Base-by-base conservation (phyloP, 805 yeast species). In the Debaryomyces hansenii region DNA sequence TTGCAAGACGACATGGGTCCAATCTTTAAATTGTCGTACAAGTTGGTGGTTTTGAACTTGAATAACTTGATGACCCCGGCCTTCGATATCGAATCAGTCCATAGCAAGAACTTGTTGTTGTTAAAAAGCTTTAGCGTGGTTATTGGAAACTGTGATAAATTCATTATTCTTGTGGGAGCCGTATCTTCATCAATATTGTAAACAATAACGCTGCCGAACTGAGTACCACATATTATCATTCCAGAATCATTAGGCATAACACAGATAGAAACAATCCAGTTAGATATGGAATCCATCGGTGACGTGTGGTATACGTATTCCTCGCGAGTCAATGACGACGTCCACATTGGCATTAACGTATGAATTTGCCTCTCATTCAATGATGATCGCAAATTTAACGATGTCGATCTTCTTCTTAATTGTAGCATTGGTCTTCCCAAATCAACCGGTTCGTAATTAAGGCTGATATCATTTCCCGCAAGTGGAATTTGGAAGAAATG, bases 1-100 rank as follows among this genome's bases (percentile, higher is more conserved):
- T 57, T 46, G 27, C 53, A 37, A 12, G 50, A 38, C 31, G 52
- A 41, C 12, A 48, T 42, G 5, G 66, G 64, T 2, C 66, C 68
- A 31, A 63, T 44, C 29, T 55, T 49, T 42, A 64, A 52, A 31
- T 51, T 46, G n/a, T 58, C 62, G 42, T 52, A 63, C 37, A 49
- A 45, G 16, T 48, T 48, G 28, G 52, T 51, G 9, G 55, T 48
- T 34, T 51, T 44, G 40, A 53, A 49, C 5, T 53, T 46, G 5
- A 41, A 32, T 15, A 56, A 20, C 40, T 61, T 51, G 21, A 67
- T 42, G 1, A 67, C 53, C 0, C 72, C 70, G 2, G 64, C 51
- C 45, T 61, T 63, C 7, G 69, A 60, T 54, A 67, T 59, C 8
- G 66, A 50, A 47, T 68, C 73, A 34, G 59, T 41, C 47, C 50